Evolutionary conservation across 1,284 basidiomycete species (phyloP), one percentile per base, ranked within the genome.

Genomic region (Cryptococcus hybrid): DNA sequence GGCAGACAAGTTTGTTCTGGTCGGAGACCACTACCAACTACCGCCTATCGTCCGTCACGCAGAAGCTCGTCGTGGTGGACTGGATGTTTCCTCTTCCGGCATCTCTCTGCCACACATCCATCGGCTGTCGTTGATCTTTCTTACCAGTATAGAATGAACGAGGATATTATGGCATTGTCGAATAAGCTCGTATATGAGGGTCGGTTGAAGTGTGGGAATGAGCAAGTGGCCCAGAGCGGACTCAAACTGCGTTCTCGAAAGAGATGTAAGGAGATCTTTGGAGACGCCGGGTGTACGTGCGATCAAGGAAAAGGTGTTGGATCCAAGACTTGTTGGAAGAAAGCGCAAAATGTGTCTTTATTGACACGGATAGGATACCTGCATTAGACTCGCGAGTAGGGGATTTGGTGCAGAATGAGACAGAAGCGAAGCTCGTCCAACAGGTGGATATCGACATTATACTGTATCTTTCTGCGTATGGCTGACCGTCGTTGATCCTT

Each of bases 1-100:
- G 66, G 92, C 93, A 3, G 84, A 92, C 49, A 90, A 83, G 52
- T 99, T 98, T 64, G 85, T 99, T 1, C 86, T 99, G 7, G 93
- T 99, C 8, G 95, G 95, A 2, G 95, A 99, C 74, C 95, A 98
- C 76, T 91, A 89, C 78, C 96, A 99, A 73, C 84, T 99, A 2
- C 93, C 95, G 13, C 96, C 93, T 0, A 83, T 97, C 38, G 92
- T 93, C 66, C 87, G 88, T 55, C 93, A 89, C 67, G 80, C 79
- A 0, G 83, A 82, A 11, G 96, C 96, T 0, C 85, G 87, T 35
- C 84, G 85, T 66, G 90, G 88, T 2, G 96, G 95, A 0, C 80
- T 98, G 34, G 92, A 97, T 63, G 81, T 89, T 42, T 94, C 91
- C 82, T 99, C 7, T 99, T 99, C 82, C 86, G 89, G 50, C 83